Evolutionary conservation across 331 rosid species (phyloP).

Genomic region (Cydonia oblonga): DNA sequence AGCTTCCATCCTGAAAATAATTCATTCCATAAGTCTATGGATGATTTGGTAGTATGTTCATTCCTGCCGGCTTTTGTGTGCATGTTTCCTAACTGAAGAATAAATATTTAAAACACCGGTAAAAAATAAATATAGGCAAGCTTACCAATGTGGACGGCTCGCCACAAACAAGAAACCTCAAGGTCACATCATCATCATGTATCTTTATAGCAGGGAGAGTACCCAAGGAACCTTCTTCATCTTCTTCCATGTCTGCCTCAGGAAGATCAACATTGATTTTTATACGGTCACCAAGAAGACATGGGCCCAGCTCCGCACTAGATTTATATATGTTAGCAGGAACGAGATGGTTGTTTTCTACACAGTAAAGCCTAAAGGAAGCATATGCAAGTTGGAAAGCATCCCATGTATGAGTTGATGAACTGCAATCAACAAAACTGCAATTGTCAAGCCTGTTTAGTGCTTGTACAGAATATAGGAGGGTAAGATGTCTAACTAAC

Average conservation of each 20-base stretch:
- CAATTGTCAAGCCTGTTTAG: background rate
- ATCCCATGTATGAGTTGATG: constrained; percentile 94
- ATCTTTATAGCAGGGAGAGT: constrained; percentile 75
- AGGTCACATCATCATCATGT: constrained; percentile 73
- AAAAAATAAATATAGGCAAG: constrained; percentile 10
- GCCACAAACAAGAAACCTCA: constrained; percentile 86
- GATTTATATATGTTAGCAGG: constrained; percentile 26
- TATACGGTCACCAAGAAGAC: constrained; percentile 59
- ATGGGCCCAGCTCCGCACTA: constrained; percentile 54
- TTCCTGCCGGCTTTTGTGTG: background rate
- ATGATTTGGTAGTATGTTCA: background rate
- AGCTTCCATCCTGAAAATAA: constrained; percentile 56
- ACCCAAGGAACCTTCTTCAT: constrained; percentile 57
- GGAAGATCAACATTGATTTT: constrained; percentile 68
- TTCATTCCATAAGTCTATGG: background rate
- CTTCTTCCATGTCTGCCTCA: constrained; percentile 54
- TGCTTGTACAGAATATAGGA: background rate
- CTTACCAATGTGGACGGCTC: constrained; percentile 59
- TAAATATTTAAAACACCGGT: background rate
- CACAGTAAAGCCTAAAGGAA: constrained; percentile 70
- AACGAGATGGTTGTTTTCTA: constrained; percentile 33
- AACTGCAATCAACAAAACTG: constrained; percentile 51
- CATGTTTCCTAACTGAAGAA: constrained; percentile 9
- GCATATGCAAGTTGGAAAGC: constrained; percentile 93
- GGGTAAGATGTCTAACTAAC: background rate